Conservation (phyloP, 2,329 filamentous ascomycete genomes). For the Furcasterigmium sp. region DNA sequence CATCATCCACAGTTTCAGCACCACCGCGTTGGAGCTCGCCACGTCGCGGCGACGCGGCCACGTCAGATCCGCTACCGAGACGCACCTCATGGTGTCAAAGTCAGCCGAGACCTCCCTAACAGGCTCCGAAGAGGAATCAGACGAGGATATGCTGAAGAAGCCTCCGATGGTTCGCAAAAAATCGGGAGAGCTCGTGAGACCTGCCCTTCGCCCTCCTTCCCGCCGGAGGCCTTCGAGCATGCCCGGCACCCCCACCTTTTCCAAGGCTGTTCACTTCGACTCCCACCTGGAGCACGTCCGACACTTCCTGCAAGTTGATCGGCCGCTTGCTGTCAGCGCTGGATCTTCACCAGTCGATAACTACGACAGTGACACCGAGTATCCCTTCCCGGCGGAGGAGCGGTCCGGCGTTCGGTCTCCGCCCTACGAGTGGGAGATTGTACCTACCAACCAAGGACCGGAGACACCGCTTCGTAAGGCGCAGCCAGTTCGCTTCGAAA, state of each 20-base stretch:
- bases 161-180: constrained; percentile 97
- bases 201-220: constrained; percentile 78
- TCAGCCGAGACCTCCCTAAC: constrained; percentile 44
- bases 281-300: constrained; percentile 93
- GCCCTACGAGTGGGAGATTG: constrained; percentile 81
- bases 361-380: constrained; percentile 83
- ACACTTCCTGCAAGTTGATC: constrained; percentile 90
- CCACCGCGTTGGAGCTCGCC: constrained; percentile 36
- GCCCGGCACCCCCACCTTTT: constrained; percentile 93
- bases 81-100: constrained; percentile 38
- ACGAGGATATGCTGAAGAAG: constrained; percentile 56
- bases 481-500: constrained; percentile 73
- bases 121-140: constrained; percentile 59
- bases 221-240: constrained; percentile 85
- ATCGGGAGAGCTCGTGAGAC: constrained; percentile 92
- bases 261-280: constrained; percentile 98
- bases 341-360: constrained; percentile 85
- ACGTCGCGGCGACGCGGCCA: constrained; percentile 40
- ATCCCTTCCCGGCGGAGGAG: constrained; percentile 67
- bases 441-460: constrained; percentile 59
- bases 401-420: constrained; percentile 33
- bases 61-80: constrained; percentile 51
- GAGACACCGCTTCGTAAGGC: constrained; percentile 58
- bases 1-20: constrained; percentile 44
- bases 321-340: constrained; percentile 92